Evolutionary conservation across 202 grass and related monocot species (phyloP).

Genomic region (Schoenoplectus tabernaemontani): DNA sequence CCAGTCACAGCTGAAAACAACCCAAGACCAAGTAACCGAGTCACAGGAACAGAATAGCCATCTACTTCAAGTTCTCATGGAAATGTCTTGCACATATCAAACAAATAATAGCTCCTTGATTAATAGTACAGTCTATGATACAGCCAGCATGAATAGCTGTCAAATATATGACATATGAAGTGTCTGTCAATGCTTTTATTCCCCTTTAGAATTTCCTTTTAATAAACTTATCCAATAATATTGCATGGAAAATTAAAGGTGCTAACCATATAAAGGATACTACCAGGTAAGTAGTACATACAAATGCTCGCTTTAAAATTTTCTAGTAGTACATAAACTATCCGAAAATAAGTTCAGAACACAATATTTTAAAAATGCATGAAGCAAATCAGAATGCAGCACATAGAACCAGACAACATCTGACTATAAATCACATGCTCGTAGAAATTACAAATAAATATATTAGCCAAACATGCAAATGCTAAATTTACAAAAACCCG

Average conservation of each 20-base stretch:
- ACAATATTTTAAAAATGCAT: neutral
- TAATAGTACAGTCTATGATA: neutral
- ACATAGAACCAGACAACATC: neutral
- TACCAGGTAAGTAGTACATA: neutral
- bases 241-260: neutral
- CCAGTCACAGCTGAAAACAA: conserved; percentile 23
- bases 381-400: neutral
- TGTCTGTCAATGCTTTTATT: neutral
- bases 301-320: neutral
- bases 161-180: neutral
- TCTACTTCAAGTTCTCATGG: conserved; percentile 15
- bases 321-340: neutral
- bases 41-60: conserved; percentile 15
- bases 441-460: conserved; percentile 2
- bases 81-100: conserved; percentile 5
- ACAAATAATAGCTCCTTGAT: neutral
- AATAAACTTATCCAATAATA: neutral
- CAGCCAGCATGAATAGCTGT: neutral
- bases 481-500: conserved; percentile 11
- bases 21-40: conserved; percentile 14
- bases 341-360: neutral
- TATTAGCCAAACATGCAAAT: neutral
- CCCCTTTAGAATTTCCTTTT: neutral
- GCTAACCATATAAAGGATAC: neutral
- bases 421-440: neutral